Evolutionary conservation across 2,329 filamentous ascomycete species (phyloP).

Genomic region (Zelopaecilomyces penicillatus): DNA sequence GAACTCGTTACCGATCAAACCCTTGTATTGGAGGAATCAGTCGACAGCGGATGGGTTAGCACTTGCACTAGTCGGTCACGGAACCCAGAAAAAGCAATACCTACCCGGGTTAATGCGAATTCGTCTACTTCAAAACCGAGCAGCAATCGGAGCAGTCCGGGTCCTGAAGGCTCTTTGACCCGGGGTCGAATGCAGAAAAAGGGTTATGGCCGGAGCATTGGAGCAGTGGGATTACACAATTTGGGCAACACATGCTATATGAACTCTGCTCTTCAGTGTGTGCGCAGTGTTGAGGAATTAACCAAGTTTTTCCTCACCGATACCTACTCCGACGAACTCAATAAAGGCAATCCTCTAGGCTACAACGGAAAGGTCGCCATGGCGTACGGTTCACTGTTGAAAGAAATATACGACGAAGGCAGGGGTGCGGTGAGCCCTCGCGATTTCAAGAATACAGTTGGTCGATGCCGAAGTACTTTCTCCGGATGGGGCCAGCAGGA

Average conservation of each 20-base stretch:
- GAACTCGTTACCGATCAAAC: constrained; percentile 65
- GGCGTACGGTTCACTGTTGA: constrained; percentile 68
- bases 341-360: constrained; percentile 74
- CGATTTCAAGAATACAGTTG: constrained; percentile 75
- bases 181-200: constrained; percentile 64
- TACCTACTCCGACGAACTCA: constrained; percentile 72
- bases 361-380: constrained; percentile 82
- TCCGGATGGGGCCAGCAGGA: constrained; percentile 95
- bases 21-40: constrained; percentile 76
- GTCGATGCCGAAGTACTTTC: constrained; percentile 74
- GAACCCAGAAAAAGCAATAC: constrained; percentile 28
- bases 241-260: constrained; percentile 98
- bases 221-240: constrained; percentile 78
- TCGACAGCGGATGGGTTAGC: constrained; percentile 53
- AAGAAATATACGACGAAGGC: constrained; percentile 67
- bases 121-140: constrained; percentile 20
- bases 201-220: constrained; percentile 60
- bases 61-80: constrained; percentile 31
- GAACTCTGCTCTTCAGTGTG: constrained; percentile 94
- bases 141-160: constrained; percentile 62
- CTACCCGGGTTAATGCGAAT: constrained; percentile 20
- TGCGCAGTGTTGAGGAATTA: constrained; percentile 87
- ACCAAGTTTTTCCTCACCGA: constrained; percentile 80
- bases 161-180: constrained; percentile 53
- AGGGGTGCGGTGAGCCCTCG: constrained; percentile 66